Conservation (phyloP, 225 moss, liverwort and hornwort genomes). For the Anthoceros angustus region DNA sequence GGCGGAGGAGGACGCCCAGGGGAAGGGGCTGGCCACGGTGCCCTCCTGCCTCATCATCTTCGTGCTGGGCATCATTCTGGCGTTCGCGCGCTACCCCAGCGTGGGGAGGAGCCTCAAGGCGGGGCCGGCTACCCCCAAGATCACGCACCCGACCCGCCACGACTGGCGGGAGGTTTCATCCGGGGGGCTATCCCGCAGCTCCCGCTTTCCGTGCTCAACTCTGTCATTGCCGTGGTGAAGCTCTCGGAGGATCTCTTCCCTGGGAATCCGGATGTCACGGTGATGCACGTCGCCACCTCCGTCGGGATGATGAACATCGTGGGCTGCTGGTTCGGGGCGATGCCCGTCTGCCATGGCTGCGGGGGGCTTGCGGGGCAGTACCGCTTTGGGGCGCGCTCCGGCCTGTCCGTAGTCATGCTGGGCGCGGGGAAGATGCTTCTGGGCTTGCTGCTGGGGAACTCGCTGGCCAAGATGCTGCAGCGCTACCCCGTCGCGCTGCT, state of each 20-base stretch:
- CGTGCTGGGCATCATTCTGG: slow-evolving; percentile 34
- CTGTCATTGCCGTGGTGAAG: slow-evolving; percentile 70
- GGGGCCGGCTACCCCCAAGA: slow-evolving; percentile 29
- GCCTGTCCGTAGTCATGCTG: slow-evolving; percentile 56
- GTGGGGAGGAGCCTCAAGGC: slow-evolving; percentile 17
- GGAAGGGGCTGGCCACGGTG: slow-evolving; percentile 12
- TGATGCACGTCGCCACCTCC: slow-evolving; percentile 3
- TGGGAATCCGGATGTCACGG: slow-evolving; percentile 12
- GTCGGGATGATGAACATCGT: slow-evolving; percentile 90
- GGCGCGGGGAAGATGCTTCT: slow-evolving; percentile 43
- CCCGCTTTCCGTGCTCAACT: slow-evolving; percentile 67
- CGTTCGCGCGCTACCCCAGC: slow-evolving; percentile 37
- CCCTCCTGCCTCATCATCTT: slow-evolving; percentile 62
- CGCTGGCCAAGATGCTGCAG: slow-evolving; percentile 37
- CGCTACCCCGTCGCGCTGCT: slow-evolving; percentile 54
- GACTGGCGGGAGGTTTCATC: slow-evolving; percentile 65
- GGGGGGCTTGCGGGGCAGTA: slow-evolving; percentile 88
- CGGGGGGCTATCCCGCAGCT: slow-evolving; percentile 64
- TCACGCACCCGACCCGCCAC: slow-evolving; percentile 25
- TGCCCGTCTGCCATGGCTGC: slow-evolving; percentile 84
- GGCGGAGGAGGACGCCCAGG: slow-evolving; percentile 15
- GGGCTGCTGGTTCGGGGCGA: slow-evolving; percentile 79
- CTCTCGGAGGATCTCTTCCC: slow-evolving; percentile 72
- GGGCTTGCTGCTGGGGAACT: slow-evolving; percentile 46
- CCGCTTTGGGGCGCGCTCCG: slow-evolving; percentile 60